These are phyloP conservation scores for Sugiyamaella japonica DNA, from an alignment of 1,139 yeast genomes.

Conservation along the genomic window DNA sequence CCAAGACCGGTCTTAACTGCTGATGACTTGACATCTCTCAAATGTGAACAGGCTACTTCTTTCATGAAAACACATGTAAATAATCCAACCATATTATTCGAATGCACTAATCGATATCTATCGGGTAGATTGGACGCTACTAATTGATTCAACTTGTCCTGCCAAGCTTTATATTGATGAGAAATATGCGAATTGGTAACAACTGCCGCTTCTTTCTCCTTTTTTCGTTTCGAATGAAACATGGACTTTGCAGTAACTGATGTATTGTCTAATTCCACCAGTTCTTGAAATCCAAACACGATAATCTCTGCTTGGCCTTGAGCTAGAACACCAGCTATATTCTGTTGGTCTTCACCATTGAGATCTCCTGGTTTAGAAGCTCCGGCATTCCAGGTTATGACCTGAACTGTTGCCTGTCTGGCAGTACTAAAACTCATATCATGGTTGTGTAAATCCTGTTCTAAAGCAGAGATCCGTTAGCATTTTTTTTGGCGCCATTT, in stretches of 20 bases:
- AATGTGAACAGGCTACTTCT: constrained; percentile 48
- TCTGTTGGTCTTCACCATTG: constrained; percentile 28
- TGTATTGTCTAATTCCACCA: constrained; percentile 86
- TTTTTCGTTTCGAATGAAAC: constrained; percentile 49
- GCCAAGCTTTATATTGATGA: constrained; percentile 45
- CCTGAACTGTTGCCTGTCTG: constrained; percentile 34
- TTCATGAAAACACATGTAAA: constrained; percentile 67
- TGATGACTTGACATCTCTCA: constrained; percentile 71
- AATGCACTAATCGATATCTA: constrained; percentile 68
- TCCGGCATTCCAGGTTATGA: constrained; percentile 48
- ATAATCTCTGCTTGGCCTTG: constrained; percentile 60
- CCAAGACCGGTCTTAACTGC: constrained; percentile 92
- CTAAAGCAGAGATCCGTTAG: constrained; percentile 18
- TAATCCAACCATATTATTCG: constrained; percentile 87
- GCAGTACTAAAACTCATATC: constrained; percentile 37
- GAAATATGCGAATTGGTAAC: constrained; percentile 39
- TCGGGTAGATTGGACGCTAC: constrained; percentile 28
- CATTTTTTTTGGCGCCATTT: background rate
- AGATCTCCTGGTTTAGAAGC: constrained; percentile 43
- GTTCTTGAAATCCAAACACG: constrained; percentile 89
- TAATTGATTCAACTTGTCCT: constrained; percentile 34
- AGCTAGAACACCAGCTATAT: constrained; percentile 16
- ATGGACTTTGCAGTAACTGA: constrained; percentile 67
- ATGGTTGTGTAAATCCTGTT: constrained; percentile 36
- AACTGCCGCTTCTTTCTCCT: constrained; percentile 30